Evolutionary conservation across 1,139 yeast genomes (phyloP).

Genomic region (Magnusiomyces ingens): DNA sequence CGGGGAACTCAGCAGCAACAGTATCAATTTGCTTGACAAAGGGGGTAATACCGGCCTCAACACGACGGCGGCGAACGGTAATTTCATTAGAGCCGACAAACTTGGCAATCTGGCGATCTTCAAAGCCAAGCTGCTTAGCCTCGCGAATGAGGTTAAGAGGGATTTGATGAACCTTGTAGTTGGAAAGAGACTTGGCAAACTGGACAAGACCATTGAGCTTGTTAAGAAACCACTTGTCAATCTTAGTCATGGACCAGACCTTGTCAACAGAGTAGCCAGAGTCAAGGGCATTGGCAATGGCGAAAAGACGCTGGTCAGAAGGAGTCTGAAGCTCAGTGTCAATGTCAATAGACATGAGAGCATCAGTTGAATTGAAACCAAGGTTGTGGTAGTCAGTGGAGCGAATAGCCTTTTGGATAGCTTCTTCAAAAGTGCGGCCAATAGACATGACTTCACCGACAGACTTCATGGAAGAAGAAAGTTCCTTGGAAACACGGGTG

Average conservation of each 20-base stretch:
- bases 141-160: slow-evolving; percentile 60
- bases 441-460: slow-evolving; percentile 99
- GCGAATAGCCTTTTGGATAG: slow-evolving; percentile 95
- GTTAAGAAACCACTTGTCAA: slow-evolving; percentile 93
- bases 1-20: slow-evolving; percentile 98
- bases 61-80: slow-evolving; percentile 52
- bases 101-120: slow-evolving; percentile 85
- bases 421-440: slow-evolving; percentile 96
- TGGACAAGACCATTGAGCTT: slow-evolving; percentile 69
- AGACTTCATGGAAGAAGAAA: slow-evolving; percentile 96
- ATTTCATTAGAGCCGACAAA: slow-evolving; percentile 65
- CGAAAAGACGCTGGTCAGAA: slow-evolving; percentile 92
- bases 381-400: slow-evolving; percentile 92
- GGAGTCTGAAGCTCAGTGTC: slow-evolving; percentile 92
- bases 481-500: slow-evolving; percentile 86
- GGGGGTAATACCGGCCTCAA: slow-evolving; percentile 60
- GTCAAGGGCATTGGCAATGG: slow-evolving; percentile 86
- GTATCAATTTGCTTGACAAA: slow-evolving; percentile 96
- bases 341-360: slow-evolving; percentile 80
- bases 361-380: slow-evolving; percentile 87
- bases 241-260: slow-evolving; percentile 85
- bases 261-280: slow-evolving; percentile 83
- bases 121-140: slow-evolving; percentile 93
- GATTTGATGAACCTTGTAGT: slow-evolving; percentile 51
- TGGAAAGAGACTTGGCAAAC: slow-evolving; percentile 58